These are phyloP conservation scores for Aspergillus quadricinctus DNA, from an alignment of 2,329 filamentous ascomycete species.

Conservation along the genomic window DNA sequence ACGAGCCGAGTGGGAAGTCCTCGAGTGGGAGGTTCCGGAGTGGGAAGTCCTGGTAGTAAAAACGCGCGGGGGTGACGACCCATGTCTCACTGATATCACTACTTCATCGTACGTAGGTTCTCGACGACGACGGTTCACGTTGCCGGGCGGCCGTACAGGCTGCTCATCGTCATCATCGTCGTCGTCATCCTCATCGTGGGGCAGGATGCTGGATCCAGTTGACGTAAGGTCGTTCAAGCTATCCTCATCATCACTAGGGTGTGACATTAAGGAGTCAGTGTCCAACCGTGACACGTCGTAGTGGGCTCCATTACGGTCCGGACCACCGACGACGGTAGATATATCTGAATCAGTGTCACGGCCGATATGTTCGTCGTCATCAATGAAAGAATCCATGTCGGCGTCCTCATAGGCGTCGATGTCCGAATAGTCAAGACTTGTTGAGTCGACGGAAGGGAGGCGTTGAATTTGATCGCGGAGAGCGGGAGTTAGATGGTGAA, in stretches of 20 bases:
- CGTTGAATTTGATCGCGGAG: neutral
- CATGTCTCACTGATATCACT: neutral
- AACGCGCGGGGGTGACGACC: constrained; percentile 1
- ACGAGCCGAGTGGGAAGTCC: neutral
- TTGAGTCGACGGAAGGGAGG: neutral
- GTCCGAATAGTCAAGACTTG: constrained; percentile 6
- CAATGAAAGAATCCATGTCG: constrained; percentile 34
- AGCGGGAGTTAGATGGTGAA: neutral
- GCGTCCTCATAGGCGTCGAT: constrained; percentile 26
- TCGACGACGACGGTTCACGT: constrained; percentile 12
- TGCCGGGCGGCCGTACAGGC: constrained; percentile 15
- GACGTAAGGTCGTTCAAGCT: neutral
- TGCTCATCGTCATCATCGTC: constrained; percentile 20
- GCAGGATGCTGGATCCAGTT: constrained; percentile 1
- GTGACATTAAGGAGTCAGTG: constrained; percentile 14
- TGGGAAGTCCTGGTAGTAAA: neutral
- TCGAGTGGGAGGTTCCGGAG: neutral
- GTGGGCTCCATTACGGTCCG: constrained; percentile 9
- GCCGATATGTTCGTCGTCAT: constrained; percentile 21
- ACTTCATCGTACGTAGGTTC: constrained; percentile 5
- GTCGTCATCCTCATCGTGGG: constrained; percentile 8
- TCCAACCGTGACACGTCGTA: constrained; percentile 14
- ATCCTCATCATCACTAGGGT: constrained; percentile 12
- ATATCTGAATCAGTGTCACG: constrained; percentile 26
- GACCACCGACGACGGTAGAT: constrained; percentile 29